phyloP scores from a whole-genome alignment of 2,329 filamentous ascomycete genomes.

The Escovopsis sp. region DNA sequence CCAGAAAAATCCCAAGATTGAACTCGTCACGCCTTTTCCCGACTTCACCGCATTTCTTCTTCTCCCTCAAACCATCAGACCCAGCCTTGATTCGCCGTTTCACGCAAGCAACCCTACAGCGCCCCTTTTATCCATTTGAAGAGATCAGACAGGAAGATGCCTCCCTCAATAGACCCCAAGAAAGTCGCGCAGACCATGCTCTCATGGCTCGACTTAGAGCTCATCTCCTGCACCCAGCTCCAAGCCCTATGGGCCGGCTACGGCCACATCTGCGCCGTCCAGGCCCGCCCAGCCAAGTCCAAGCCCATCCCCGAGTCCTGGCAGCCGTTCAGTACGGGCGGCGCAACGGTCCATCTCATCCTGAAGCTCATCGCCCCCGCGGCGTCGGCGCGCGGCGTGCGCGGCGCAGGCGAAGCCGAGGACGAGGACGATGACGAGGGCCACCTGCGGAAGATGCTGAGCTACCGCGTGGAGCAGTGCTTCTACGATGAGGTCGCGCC shows the following conservation, averaged over 20 bases:
- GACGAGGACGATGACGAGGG: slow-evolving; percentile 38
- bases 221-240: slow-evolving; percentile 23
- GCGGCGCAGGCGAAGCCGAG: neutral
- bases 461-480: slow-evolving; percentile 51
- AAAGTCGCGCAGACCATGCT: slow-evolving; percentile 26
- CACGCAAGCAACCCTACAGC: too few species aligned
- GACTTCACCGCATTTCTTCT: too few species aligned
- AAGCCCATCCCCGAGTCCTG: slow-evolving; percentile 7
- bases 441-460: slow-evolving; percentile 49
- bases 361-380: slow-evolving; percentile 45
- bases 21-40: too few species aligned
- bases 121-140: too few species aligned
- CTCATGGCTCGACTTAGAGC: slow-evolving; percentile 23
- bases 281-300: slow-evolving; percentile 21
- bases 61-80: too few species aligned
- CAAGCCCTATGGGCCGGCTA: slow-evolving; percentile 38
- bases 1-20: too few species aligned
- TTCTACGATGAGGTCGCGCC: slow-evolving; percentile 47
- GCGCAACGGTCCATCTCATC: slow-evolving; percentile 27
- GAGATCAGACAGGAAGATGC: neutral
- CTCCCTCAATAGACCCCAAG: slow-evolving; percentile 9
- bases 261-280: slow-evolving; percentile 40
- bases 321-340: slow-evolving; percentile 3
- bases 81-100: too few species aligned
- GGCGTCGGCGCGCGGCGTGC: too few species aligned